Conservation (phyloP, 768 basidiomycete genomes). For the Cyclocybe aegerita region DNA sequence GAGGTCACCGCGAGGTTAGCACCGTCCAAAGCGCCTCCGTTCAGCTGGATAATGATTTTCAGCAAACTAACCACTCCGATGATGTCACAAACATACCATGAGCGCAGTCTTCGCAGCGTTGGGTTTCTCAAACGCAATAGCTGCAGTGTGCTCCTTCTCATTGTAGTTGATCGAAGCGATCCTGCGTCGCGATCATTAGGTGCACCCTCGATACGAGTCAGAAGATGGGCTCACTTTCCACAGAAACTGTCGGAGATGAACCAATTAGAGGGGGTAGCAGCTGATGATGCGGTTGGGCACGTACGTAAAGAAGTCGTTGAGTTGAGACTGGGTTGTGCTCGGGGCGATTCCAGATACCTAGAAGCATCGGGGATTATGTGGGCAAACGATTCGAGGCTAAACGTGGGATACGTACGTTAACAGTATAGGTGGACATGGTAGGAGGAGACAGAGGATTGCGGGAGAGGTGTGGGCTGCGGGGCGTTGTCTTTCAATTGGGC, state of each 20-base stretch:
- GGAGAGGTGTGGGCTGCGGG: constrained; percentile 1
- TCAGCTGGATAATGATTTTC: constrained; percentile 41
- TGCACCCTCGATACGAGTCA: neutral
- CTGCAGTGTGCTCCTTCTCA: constrained; percentile 44
- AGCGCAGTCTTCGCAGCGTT: constrained; percentile 84
- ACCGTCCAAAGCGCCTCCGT: constrained; percentile 78
- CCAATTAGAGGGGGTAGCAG: constrained; percentile 2
- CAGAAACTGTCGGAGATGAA: constrained; percentile 62
- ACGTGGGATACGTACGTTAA: constrained; percentile 36
- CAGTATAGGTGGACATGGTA: constrained; percentile 43
- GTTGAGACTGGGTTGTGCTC: constrained; percentile 61
- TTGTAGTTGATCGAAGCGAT: constrained; percentile 63
- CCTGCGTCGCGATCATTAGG: constrained; percentile 28
- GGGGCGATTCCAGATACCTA: constrained; percentile 75
- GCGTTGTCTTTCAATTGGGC: neutral
- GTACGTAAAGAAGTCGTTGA: constrained; percentile 83
- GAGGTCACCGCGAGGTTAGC: constrained; percentile 69
- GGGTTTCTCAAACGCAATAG: constrained; percentile 80
- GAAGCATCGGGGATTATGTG: neutral
- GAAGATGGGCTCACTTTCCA: constrained; percentile 57
- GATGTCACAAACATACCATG: constrained; percentile 47
- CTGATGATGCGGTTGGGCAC: constrained; percentile 21
- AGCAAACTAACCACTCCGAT: neutral
- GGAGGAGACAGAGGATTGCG: constrained; percentile 20
- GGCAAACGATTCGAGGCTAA: neutral